Base-by-base conservation (phyloP, 306 rosid genomes). In the Vigna reflexopilosa region DNA sequence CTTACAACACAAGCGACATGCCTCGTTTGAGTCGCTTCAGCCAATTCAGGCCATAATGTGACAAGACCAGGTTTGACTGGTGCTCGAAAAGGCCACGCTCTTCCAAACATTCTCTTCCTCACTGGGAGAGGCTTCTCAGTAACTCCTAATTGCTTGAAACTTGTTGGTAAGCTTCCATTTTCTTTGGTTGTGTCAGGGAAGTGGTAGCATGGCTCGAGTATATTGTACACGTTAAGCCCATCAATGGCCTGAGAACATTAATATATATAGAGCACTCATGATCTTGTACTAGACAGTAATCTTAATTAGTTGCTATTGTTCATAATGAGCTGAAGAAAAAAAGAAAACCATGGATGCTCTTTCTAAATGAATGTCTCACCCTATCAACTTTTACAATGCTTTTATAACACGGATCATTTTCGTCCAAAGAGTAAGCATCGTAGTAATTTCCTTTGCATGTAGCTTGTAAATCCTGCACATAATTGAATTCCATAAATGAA, bases 51-150 rank as follows among this genome's bases (percentile, higher is more conserved):
- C 95, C 98, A 93, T 17, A 81, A 54, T 5, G 95, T 83, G 61
- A 93, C 88, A 49, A 50, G 64, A n/a, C 95, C 98, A 2, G 82
- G 83, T 72, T 75, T 77, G 3, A 86, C 88, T 0, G 94, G 89
- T 12, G 91, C 94, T 67, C 80, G 4, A 12, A 81, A 81, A 7
- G 97, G 98, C 98, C 98, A 91, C 36, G 98, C 95, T 11, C 97
- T 84, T 0, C 97, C 97, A 61, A 88, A 89, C 81, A 91, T 89
- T 67, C 97, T 86, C 59, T 83, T 88, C 52, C 98, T 88, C 20
- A 93, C 89, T 6, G 81, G 75, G 0, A 89, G 84, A 17, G 88
- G 80, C 85, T 59, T 91, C 74, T 91, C 80, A 0, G 90, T 83
- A n/a, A 24, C 57, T 11, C 97, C 98, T 40, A 93, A 74, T 30